Evolutionary conservation across 1,284 basidiomycete genomes (phyloP).

Genomic region (Pulchroboletus neoregius): DNA sequence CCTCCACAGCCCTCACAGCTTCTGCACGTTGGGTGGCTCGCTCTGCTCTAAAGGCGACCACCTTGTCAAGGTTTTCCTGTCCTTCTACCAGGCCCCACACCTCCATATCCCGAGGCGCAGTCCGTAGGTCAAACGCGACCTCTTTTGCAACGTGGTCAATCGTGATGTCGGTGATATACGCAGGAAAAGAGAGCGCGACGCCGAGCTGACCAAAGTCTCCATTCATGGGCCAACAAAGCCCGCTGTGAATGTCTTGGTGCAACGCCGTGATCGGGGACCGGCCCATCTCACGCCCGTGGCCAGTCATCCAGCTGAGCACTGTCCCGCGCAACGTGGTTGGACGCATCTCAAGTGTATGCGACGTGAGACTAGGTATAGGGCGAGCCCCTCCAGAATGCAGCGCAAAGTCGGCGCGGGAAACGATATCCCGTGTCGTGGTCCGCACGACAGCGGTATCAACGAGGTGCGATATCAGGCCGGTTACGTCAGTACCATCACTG

Average conservation of each 20-base stretch:
- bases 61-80: conserved; percentile 60
- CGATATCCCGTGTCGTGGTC: conserved; percentile 68
- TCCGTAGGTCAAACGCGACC: conserved; percentile 71
- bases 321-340: conserved; percentile 43
- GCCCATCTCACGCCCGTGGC: conserved; percentile 62
- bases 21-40: conserved; percentile 35
- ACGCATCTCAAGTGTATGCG: conserved; percentile 66
- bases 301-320: conserved; percentile 53
- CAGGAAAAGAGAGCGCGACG: conserved; percentile 68
- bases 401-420: conserved; percentile 83
- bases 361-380: conserved; percentile 80
- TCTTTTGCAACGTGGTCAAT: conserved; percentile 86
- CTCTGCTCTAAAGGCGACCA: conserved; percentile 47
- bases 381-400: conserved; percentile 78
- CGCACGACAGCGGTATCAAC: conserved; percentile 69
- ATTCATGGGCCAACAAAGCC: conserved; percentile 91
- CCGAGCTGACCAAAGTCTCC: conserved; percentile 79
- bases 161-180: conserved; percentile 72
- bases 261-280: conserved; percentile 81
- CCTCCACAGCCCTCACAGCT: conserved; percentile 36
- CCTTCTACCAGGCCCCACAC: conserved; percentile 87
- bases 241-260: conserved; percentile 76
- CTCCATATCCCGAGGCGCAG: conserved; percentile 84
- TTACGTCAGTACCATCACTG: conserved; percentile 73
- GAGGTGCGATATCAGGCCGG: conserved; percentile 63